Conservation (phyloP, 345 rosid species). For the Melaleuca alternifolia region DNA sequence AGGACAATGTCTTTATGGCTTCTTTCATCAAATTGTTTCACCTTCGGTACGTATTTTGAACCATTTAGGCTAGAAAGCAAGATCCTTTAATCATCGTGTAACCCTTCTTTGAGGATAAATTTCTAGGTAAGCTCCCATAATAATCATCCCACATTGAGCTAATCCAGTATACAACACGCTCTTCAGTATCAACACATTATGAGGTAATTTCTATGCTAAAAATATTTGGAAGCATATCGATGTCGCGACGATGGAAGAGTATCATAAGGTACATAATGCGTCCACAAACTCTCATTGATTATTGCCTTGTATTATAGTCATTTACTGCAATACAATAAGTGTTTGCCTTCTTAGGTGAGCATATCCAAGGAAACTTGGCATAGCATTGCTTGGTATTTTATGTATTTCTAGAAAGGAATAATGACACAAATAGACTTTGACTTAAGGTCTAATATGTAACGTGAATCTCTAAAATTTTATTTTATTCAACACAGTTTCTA, state of each 20-base stretch:
- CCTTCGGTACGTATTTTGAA: not conserved
- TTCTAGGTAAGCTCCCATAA: not conserved
- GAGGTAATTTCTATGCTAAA: not conserved
- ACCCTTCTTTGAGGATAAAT: not conserved
- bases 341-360: not conserved
- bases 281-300: not conserved
- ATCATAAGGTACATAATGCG: not conserved
- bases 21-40: not conserved
- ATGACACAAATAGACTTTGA: no score
- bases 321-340: not conserved
- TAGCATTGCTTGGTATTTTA: not conserved
- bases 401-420: not conserved
- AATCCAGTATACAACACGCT: not conserved
- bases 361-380: not conserved
- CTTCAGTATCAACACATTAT: not conserved
- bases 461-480: no score
- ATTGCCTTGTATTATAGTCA: not conserved
- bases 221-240: not conserved
- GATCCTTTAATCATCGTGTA: not conserved
- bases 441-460: no score
- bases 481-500: no score
- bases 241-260: not conserved
- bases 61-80: not conserved
- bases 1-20: not conserved
- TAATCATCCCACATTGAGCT: not conserved